Percentiles rank a stretch among this genome's conserved stretches.
Conservation (phyloP, 106 monocot genomes). For the Dactylorhiza incarnata region DNA sequence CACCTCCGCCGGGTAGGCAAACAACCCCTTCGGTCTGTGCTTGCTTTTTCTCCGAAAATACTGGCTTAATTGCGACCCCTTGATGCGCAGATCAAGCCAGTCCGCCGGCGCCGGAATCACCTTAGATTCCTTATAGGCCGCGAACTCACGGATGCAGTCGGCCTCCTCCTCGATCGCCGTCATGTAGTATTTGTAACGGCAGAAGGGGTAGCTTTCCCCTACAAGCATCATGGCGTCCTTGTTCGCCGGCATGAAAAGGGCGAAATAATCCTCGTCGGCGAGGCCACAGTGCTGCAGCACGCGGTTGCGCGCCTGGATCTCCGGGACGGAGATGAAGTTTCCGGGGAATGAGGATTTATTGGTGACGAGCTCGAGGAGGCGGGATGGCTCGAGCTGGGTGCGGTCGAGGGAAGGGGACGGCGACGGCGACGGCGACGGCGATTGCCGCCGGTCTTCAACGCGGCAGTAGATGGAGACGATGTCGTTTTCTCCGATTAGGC, state of each 20-base stretch:
- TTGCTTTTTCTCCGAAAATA: slow-evolving; percentile 64
- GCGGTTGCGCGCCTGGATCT: slow-evolving; percentile 48
- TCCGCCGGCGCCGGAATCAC: slow-evolving; percentile 42
- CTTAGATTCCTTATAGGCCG: slow-evolving; percentile 49
- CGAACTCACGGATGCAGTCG: slow-evolving; percentile 46
- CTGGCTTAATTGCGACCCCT: slow-evolving; percentile 64
- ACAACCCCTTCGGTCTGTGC: slow-evolving; percentile 53
- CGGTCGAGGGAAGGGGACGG: slow-evolving; percentile 20
- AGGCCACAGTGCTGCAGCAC: slow-evolving; percentile 47
- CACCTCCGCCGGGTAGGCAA: slow-evolving; percentile 42
- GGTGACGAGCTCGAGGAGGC: slow-evolving; percentile 50
- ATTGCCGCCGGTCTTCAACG: slow-evolving; percentile 1
- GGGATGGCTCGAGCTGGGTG: slow-evolving; percentile 40
- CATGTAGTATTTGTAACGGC: slow-evolving; percentile 47
- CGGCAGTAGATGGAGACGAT: slow-evolving; percentile 26
- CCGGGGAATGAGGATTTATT: slow-evolving; percentile 51
- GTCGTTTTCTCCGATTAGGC: slow-evolving; percentile 47
- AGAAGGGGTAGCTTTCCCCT: slow-evolving; percentile 67
- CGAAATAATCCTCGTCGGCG: slow-evolving; percentile 44
- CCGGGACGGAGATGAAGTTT: slow-evolving; percentile 54
- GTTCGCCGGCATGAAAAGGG: slow-evolving; percentile 30
- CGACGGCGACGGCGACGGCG: neutral
- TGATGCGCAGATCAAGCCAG: slow-evolving; percentile 60
- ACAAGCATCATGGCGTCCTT: slow-evolving; percentile 60
- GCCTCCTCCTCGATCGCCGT: slow-evolving; percentile 30